Conservation (phyloP, 2,329 filamentous ascomycete species). For the Fusarium sp. region DNA sequence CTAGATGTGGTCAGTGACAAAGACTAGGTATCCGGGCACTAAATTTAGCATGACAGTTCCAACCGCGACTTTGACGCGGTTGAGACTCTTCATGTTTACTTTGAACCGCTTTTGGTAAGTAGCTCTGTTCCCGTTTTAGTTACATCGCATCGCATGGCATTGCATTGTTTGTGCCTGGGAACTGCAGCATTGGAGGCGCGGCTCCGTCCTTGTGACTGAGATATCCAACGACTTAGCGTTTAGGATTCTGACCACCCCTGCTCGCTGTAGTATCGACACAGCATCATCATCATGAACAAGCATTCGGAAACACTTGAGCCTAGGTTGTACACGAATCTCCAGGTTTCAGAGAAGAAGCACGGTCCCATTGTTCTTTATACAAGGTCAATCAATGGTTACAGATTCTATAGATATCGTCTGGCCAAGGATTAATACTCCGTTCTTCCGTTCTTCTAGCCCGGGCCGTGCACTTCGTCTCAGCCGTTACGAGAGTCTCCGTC, state of each 20-base stretch:
- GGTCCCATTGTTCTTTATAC: conserved; percentile 28
- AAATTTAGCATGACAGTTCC: not conserved
- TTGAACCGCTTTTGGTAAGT: conserved; percentile 33
- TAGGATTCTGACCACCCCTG: conserved; percentile 7
- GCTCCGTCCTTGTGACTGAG: conserved; percentile 35
- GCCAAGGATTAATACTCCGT: conserved; percentile 18
- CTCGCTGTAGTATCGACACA: conserved; percentile 25
- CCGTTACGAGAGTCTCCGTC: conserved; percentile 21
- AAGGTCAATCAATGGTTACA: conserved; percentile 17
- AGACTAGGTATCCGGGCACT: not conserved
- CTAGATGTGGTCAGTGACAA: not conserved
- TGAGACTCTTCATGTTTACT: conserved; percentile 27
- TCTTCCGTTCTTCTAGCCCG: conserved; percentile 1
- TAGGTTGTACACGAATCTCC: conserved; percentile 25
- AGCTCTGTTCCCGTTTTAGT: conserved; percentile 27
- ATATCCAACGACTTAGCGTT: conserved; percentile 23
- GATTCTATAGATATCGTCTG: conserved; percentile 21
- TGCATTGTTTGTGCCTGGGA: conserved; percentile 36
- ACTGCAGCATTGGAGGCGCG: conserved; percentile 22
- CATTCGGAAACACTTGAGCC: conserved; percentile 24
- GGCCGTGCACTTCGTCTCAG: conserved; percentile 10
- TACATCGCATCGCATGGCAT: conserved; percentile 33
- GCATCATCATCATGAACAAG: conserved; percentile 19
- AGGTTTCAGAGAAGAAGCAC: conserved; percentile 36
- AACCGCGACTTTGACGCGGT: conserved; percentile 20